Evolutionary conservation across 2,329 filamentous ascomycete species (phyloP), one percentile per base, ranked within the genome.

Genomic region (Anthostomella pinea): DNA sequence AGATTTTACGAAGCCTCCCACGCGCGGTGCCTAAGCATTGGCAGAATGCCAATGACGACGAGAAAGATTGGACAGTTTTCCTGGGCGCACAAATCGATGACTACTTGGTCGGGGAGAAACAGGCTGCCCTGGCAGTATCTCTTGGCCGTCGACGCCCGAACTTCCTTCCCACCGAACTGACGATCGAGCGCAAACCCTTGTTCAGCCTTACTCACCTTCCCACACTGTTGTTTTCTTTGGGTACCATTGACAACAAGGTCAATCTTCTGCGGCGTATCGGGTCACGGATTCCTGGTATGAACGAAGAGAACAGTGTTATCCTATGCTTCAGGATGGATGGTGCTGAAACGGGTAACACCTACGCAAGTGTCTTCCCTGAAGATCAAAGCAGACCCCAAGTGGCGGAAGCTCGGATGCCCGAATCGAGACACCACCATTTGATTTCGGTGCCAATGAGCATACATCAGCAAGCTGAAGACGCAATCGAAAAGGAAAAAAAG

Each of bases 251-350:
- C n/a, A n/a, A n/a, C n/a, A n/a, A n/a, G n/a, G n/a, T n/a, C n/a
- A n/a, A n/a, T n/a, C n/a, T n/a, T n/a, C n/a, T n/a, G n/a, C n/a
- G n/a, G n/a, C n/a, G n/a, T n/a, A 25, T 18, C 26, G 5, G 16
- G 6, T 36, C 26, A 27, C 30, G n/a, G 4, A 25, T 20, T 15
- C 34, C 34, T 39, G 8, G 28, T 20, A 26, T 37, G 10, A 31
- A 30, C 11, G 8, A 9, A 13, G 27, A 30, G 6, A 37, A 37
- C 30, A 30, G 33, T 11, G 23, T 36, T 6, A 36, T 36, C 15
- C 25, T 36, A 18, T 36, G 33, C 28, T 36, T 29, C 10, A 20
- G 13, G 3, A 11, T 22, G 22, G 21, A 13, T 23, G 9, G 15
- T n/a, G 8, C n/a, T 6, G 22, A 30, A 19, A 11, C 16, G 22